Conservation (phyloP, 805 yeast species). For the Vanderwaltozyma polyspora region DNA sequence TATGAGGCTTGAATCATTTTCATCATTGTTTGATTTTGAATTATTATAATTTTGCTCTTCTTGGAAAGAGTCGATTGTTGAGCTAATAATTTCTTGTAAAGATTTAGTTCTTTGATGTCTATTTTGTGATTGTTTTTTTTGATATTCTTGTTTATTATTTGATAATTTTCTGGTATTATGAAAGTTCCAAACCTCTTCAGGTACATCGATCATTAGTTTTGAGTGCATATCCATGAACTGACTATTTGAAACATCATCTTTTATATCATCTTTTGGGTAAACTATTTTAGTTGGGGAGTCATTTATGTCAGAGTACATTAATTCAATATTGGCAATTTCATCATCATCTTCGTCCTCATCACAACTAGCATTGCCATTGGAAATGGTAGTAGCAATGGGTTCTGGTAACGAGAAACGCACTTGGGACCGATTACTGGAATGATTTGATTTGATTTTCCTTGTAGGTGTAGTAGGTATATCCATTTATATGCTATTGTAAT, state of each 20-base stretch:
- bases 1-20: background rate
- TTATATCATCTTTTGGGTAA: slow-evolving; percentile 13
- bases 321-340: background rate
- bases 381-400: too few relatives aligned
- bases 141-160: slow-evolving; percentile 1
- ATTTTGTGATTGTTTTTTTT: background rate
- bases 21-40: background rate
- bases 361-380: too few relatives aligned
- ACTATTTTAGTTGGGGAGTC: slow-evolving; percentile 24
- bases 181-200: slow-evolving; percentile 22
- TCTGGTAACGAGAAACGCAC: slow-evolving; percentile 25
- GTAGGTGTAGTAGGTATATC: background rate
- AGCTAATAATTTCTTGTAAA: slow-evolving; percentile 21
- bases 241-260: slow-evolving; percentile 2
- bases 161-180: slow-evolving; percentile 9
- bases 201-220: slow-evolving; percentile 22
- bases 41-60: background rate
- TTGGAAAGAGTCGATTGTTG: slow-evolving; percentile 11
- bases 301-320: background rate
- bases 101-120: slow-evolving; percentile 12
- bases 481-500: too few relatives aligned
- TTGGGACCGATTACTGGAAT: slow-evolving; percentile 22
- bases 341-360: too few relatives aligned
- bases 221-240: slow-evolving; percentile 21
- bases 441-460: too few relatives aligned